phyloP scores from a whole-genome alignment of 176 grass and related monocot species.

The Musa itinerans region DNA sequence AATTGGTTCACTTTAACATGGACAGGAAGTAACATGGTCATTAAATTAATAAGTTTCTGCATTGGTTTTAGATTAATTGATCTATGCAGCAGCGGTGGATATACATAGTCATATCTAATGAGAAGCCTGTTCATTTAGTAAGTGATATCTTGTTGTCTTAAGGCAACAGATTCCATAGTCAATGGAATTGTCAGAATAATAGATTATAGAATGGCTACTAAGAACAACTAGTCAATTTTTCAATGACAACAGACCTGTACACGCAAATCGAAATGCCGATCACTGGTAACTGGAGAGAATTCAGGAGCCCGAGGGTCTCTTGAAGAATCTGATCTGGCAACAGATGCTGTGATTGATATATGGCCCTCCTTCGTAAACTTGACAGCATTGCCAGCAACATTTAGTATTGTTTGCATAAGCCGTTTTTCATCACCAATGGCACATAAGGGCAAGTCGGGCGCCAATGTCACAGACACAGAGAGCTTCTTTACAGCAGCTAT shows the following conservation, averaged over 20 bases:
- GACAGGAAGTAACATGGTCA: background rate
- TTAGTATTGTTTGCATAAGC: slow-evolving; percentile 88
- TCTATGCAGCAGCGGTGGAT: background rate
- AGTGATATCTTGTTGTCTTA: background rate
- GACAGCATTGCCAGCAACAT: slow-evolving; percentile 85
- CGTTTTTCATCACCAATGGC: slow-evolving; percentile 86
- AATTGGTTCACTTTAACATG: background rate
- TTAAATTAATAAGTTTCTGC: background rate
- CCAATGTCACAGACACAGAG: slow-evolving; percentile 58
- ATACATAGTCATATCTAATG: too few relatives aligned
- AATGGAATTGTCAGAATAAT: background rate
- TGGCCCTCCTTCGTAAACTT: slow-evolving; percentile 96
- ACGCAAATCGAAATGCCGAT: slow-evolving; percentile 78
- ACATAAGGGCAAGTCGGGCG: slow-evolving; percentile 71
- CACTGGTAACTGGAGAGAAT: slow-evolving; percentile 53
- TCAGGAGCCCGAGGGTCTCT: slow-evolving; percentile 68
- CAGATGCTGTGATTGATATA: slow-evolving; percentile 60
- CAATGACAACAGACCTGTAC: slow-evolving; percentile 63
- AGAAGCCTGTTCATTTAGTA: background rate
- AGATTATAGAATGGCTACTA: background rate
- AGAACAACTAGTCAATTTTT: background rate
- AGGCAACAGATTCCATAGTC: background rate
- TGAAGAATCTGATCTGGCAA: slow-evolving; percentile 66
- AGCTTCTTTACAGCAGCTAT: slow-evolving; percentile 69
- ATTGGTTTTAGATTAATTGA: background rate